phyloP scores from a whole-genome alignment of 2,329 filamentous ascomycete genomes.

The Alternaria brassicicola region DNA sequence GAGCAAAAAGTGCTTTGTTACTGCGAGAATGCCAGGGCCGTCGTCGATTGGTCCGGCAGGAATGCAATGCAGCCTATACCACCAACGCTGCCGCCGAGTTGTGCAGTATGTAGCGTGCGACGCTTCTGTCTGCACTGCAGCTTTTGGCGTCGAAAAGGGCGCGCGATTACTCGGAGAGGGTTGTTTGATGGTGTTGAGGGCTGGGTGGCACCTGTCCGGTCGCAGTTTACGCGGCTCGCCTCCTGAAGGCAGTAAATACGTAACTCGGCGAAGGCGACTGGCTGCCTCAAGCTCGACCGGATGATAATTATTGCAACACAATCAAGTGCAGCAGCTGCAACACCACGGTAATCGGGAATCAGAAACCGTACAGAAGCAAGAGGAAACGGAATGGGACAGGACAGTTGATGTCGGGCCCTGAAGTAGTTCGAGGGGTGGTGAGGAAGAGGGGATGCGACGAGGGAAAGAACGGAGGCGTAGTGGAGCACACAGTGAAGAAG shows the following conservation, averaged over 20 bases:
- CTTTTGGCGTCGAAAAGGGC: constrained; percentile 13
- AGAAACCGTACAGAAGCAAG: constrained; percentile 7
- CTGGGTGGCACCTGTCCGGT: constrained; percentile 24
- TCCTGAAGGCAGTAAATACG: constrained; percentile 41
- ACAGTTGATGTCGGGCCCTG: constrained; percentile 30
- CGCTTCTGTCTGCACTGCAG: constrained; percentile 35
- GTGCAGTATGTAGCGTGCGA: constrained; percentile 46
- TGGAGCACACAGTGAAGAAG: constrained; percentile 41
- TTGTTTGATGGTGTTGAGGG: constrained; percentile 13
- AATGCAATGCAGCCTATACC: constrained; percentile 45
- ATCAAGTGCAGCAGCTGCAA: constrained; percentile 22
- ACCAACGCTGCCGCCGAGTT: constrained; percentile 33
- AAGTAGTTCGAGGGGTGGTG: constrained; percentile 29
- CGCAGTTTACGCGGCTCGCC: constrained; percentile 30
- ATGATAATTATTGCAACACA: constrained; percentile 24
- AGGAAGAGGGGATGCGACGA: constrained; percentile 31
- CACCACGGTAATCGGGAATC: constrained; percentile 15
- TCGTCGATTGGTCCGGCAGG: constrained; percentile 42
- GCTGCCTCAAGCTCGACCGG: constrained; percentile 24
- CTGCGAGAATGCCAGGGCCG: constrained; percentile 36
- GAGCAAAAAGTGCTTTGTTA: constrained; percentile 41
- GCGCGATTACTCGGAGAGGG: constrained; percentile 24
- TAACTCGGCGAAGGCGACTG: constrained; percentile 32
- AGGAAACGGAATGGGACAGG: constrained; percentile 12
- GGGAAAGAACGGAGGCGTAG: constrained; percentile 36